These are phyloP conservation scores for Colletotrichum neosansevieriae DNA, from an alignment of 2,329 filamentous ascomycete species.

Conservation along the genomic window DNA sequence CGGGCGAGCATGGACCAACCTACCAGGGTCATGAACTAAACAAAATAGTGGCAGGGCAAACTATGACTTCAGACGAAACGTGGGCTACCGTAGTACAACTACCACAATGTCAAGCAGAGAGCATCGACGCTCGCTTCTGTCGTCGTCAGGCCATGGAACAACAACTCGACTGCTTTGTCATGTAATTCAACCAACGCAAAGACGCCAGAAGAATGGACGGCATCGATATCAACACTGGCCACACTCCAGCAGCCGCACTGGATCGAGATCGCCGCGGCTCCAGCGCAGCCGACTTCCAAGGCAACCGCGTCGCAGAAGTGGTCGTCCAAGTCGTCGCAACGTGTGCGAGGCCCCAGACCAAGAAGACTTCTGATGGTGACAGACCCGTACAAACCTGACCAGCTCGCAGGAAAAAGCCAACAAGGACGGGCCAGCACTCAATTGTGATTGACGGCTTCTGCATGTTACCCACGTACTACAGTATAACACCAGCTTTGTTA, in stretches of 20 bases:
- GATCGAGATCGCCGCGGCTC: slow-evolving; percentile 21
- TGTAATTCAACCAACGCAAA: no score
- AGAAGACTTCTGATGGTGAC: neutral
- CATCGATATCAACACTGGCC: neutral
- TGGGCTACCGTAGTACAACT: slow-evolving; percentile 3
- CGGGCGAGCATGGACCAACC: slow-evolving; percentile 16
- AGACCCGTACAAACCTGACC: neutral
- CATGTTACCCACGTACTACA: slow-evolving; percentile 7
- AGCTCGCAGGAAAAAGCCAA: neutral
- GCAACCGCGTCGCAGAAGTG: slow-evolving; percentile 5
- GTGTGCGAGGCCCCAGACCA: slow-evolving; percentile 10
- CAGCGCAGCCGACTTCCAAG: slow-evolving; percentile 7
- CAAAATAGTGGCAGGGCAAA: slow-evolving; percentile 6
- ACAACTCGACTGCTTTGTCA: no score
- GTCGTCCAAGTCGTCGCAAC: slow-evolving; percentile 18
- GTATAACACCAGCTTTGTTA: slow-evolving; percentile 17
- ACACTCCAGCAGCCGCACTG: neutral
- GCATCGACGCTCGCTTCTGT: neutral
- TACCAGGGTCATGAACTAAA: neutral
- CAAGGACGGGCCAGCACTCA: slow-evolving; percentile 17
- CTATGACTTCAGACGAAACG: slow-evolving; percentile 30
- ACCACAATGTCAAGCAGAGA: neutral
- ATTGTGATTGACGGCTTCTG: slow-evolving; percentile 23
- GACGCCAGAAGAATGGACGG: neutral
- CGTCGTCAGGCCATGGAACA: no score